A percentile compares a stretch with the other conserved stretches of the same genome.
These are phyloP conservation scores for Apiotrichum akiyoshidainum DNA, from an alignment of 1,284 basidiomycete genomes.

Conservation along the genomic window DNA sequence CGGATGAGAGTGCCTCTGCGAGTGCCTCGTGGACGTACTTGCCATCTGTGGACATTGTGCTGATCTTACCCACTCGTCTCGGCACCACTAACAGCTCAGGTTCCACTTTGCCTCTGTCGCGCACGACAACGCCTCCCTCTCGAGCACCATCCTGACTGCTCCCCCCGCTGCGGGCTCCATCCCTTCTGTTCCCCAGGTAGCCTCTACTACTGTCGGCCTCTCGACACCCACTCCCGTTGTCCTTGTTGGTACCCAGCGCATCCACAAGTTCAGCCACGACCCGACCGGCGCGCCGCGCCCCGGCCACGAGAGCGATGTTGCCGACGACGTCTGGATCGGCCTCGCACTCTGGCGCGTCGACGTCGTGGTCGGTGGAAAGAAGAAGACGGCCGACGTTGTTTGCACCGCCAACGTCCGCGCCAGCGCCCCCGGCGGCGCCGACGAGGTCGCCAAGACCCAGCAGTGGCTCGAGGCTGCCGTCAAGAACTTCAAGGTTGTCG, in stretches of 20 bases:
- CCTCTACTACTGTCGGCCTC: slow-evolving; percentile 10
- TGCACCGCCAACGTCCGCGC: slow-evolving; percentile 69
- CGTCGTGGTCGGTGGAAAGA: slow-evolving; percentile 32
- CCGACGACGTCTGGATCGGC: slow-evolving; percentile 69
- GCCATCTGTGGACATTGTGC: no score
- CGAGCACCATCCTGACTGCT: slow-evolving; percentile 52
- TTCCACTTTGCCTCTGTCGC: slow-evolving; percentile 90
- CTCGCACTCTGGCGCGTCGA: slow-evolving; percentile 69
- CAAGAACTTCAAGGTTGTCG: slow-evolving; percentile 64
- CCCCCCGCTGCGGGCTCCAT: slow-evolving; percentile 23
- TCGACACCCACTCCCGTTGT: slow-evolving; percentile 59
- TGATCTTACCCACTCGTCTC: no score
- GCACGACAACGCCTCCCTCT: slow-evolving; percentile 78
- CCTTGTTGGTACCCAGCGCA: slow-evolving; percentile 61
- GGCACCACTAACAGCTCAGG: slow-evolving; percentile 51
- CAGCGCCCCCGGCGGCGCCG: slow-evolving; percentile 59
- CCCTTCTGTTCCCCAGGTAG: slow-evolving; percentile 8
- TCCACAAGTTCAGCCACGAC: slow-evolving; percentile 65
- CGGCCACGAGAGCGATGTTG: slow-evolving; percentile 47
- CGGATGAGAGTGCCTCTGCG: no score
- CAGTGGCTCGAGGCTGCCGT: slow-evolving; percentile 62
- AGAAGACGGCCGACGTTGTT: slow-evolving; percentile 71
- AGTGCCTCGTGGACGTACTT: no score
- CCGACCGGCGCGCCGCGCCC: slow-evolving; percentile 43
- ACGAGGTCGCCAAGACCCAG: slow-evolving; percentile 62